Evolutionary conservation across 352 stramenopile species (phyloP), one percentile per base, ranked within the genome.

Genomic region (Phytopythium vexans): DNA sequence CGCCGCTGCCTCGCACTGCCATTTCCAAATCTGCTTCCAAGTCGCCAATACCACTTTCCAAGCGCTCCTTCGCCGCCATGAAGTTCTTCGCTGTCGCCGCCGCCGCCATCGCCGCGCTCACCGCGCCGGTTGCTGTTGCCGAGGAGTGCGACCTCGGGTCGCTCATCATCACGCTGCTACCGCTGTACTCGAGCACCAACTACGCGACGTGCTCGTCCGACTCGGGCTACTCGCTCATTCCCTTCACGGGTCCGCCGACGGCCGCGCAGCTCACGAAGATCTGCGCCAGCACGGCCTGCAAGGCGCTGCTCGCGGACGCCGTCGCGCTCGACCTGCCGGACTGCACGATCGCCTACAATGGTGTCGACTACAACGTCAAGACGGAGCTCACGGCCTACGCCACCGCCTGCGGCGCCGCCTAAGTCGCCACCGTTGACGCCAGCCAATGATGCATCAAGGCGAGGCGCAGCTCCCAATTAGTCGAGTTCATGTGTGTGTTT

Each of bases 271-370:
- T 72, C 27, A 52, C 41, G 3, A 42, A 56, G 31, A 61, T 66
- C 49, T 72, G 59, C 27, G 60, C 58, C 14, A 58, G 62, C 31
- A 54, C 52, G 14, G 57, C 60, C 14, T 72, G 64, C 52, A 62
- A 60, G 14, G 60, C 51, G 16, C 37, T 72, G 33, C 45, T 69
- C 37, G n/a, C 47, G 32, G 55, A 54, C 42, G 49, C 62, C 38
- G 48, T 42, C 9, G 60, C 51, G 32, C 39, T 68, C 8, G 41
- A 71, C 37, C 36, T 67, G 15, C 59, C 58, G 34, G 59, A 64
- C 51, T 71, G 63, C 47, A 64, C 54, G n/a, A 54, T 71, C 43
- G 52, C 51, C 16, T 67, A 64, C 58, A 14, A 68, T 36, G 53
- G 53, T 14, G 53, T 66, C 31, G 39, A 35, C 8, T 68, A 65